These are phyloP conservation scores for Claviceps sp. DNA, from an alignment of 2,329 filamentous ascomycete genomes.

Conservation along the genomic window DNA sequence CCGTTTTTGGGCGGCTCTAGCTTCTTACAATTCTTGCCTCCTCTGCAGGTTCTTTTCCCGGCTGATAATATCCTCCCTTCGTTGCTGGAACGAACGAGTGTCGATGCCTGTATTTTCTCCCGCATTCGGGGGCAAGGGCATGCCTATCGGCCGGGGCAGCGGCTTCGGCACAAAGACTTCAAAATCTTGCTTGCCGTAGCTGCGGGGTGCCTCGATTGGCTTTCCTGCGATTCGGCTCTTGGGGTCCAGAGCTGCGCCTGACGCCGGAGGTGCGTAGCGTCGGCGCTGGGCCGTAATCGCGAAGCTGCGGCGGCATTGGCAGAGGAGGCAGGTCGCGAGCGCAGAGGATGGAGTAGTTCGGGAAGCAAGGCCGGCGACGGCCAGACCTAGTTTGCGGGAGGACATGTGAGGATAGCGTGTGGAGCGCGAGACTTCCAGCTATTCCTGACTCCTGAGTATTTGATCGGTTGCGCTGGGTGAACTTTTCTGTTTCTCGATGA, in stretches of 20 bases:
- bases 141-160: conserved; percentile 66
- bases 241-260: conserved; percentile 23
- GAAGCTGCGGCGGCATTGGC: conserved; percentile 38
- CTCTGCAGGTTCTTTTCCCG: conserved; percentile 72
- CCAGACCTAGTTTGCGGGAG: conserved; percentile 19
- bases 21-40: conserved; percentile 59
- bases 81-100: conserved; percentile 49
- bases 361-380: conserved; percentile 13
- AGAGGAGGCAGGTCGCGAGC: conserved; percentile 31
- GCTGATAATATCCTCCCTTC: conserved; percentile 67
- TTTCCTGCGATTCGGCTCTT: conserved; percentile 27
- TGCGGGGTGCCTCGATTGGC: conserved; percentile 44
- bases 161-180: conserved; percentile 44
- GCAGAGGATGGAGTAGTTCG: conserved; percentile 11
- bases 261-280: conserved; percentile 20
- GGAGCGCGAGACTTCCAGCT: neutral
- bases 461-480: neutral
- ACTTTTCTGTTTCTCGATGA: neutral
- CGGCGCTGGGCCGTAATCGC: conserved; percentile 26
- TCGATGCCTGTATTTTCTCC: conserved; percentile 79
- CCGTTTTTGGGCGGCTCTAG: too few species aligned
- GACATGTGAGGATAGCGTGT: conserved; percentile 12
- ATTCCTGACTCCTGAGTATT: too few species aligned
- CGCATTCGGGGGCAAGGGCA: conserved; percentile 55
- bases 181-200: conserved; percentile 41